Evolutionary conservation across 306 rosid genomes (phyloP).

Genomic region (Argentina anserina): DNA sequence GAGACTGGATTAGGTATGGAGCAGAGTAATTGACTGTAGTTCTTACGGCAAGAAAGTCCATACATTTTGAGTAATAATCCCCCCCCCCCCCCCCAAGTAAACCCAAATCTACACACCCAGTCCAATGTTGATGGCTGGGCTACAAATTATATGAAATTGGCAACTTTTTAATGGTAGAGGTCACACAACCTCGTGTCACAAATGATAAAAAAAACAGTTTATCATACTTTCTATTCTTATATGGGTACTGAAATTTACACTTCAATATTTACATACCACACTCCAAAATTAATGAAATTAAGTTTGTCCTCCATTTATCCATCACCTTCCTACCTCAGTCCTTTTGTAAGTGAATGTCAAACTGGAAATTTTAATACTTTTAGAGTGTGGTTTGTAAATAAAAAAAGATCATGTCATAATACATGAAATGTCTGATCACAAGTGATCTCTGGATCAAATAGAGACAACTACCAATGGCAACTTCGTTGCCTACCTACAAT

Average conservation of each 20-base stretch:
- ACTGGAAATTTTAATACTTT: no score
- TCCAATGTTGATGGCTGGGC: slow-evolving; percentile 10
- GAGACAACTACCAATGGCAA: neutral
- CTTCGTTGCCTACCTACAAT: neutral
- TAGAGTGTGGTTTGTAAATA: no score
- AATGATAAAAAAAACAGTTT: no score
- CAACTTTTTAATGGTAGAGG: neutral
- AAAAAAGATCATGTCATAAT: no score
- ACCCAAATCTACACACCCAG: neutral
- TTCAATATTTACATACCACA: no score
- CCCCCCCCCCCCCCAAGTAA: neutral
- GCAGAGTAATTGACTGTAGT: neutral
- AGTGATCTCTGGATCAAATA: neutral
- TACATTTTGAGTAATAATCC: neutral
- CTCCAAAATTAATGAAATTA: no score
- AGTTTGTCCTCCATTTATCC: no score
- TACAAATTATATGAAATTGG: neutral
- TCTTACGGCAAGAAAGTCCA: neutral
- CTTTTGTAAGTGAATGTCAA: no score
- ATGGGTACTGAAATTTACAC: no score
- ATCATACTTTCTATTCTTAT: no score
- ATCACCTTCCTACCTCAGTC: no score
- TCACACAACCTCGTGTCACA: no score
- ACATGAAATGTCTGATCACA: neutral
- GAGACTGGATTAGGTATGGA: neutral